phyloP scores from a whole-genome alignment of 2,329 filamentous ascomycete genomes.

The Calonectria leucothoes region DNA sequence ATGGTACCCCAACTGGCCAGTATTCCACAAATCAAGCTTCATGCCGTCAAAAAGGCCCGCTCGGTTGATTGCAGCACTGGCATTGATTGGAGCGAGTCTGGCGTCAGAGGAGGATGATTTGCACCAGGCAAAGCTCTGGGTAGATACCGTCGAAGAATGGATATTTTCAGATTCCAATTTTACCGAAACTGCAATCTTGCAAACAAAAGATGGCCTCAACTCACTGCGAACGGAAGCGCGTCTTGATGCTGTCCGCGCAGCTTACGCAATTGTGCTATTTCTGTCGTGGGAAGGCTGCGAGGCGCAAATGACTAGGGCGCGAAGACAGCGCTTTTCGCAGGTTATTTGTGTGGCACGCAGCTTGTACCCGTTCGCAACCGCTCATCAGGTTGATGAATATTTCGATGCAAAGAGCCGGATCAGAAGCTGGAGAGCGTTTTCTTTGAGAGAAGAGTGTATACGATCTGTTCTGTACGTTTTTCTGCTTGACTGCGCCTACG shows the following conservation, averaged over 20 bases:
- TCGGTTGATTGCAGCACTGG: conserved; percentile 13
- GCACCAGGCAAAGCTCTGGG: conserved; percentile 8
- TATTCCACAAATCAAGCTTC: conserved; percentile 26
- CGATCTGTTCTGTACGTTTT: conserved; percentile 22
- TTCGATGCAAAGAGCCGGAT: background rate
- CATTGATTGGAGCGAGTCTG: conserved; percentile 20
- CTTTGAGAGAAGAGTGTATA: conserved; percentile 23
- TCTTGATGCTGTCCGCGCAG: conserved; percentile 16
- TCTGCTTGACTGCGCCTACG: conserved; percentile 27
- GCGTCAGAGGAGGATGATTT: conserved; percentile 5
- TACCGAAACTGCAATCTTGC: conserved; percentile 3
- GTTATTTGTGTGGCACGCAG: conserved; percentile 9
- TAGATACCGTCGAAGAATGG: conserved; percentile 23
- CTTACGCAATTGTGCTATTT: conserved; percentile 13
- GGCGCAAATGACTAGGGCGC: background rate
- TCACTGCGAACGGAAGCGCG: background rate
- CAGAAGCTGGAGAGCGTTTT: background rate
- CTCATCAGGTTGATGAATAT: background rate
- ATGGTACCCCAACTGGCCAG: conserved; percentile 31
- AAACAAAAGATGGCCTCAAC: background rate
- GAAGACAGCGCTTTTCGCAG: conserved; percentile 17
- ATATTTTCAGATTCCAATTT: conserved; percentile 10
- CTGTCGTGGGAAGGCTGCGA: conserved; percentile 20
- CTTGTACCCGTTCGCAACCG: background rate
- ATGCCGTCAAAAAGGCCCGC: background rate